phyloP scores from a whole-genome alignment of 1,139 yeast species.

The Scheffersomyces titani region DNA sequence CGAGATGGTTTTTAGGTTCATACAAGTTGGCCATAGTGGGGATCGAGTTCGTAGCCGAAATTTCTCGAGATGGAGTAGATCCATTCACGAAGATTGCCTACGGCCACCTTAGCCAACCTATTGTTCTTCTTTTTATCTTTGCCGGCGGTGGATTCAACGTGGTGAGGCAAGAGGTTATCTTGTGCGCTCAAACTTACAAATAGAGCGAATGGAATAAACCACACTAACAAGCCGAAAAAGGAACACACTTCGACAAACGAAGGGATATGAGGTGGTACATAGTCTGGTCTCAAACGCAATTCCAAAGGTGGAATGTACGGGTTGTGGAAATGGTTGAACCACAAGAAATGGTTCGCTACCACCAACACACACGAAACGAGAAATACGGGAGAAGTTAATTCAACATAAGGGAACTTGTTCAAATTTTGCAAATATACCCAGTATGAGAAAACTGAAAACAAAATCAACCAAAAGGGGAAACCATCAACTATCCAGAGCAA shows the following conservation, averaged over 20 bases:
- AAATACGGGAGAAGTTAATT: constrained; percentile 70
- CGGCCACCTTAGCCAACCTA: constrained; percentile 66
- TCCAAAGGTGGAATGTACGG: constrained; percentile 62
- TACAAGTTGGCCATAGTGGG: constrained; percentile 53
- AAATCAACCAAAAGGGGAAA: constrained; percentile 69
- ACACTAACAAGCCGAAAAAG: constrained; percentile 88
- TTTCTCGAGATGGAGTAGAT: constrained; percentile 50
- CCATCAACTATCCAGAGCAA: constrained; percentile 70
- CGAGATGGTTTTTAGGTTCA: too few species aligned
- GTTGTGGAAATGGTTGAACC: constrained; percentile 86
- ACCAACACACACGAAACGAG: constrained; percentile 73
- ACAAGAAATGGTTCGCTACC: constrained; percentile 75
- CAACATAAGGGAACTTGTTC: constrained; percentile 79
- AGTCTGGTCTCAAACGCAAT: constrained; percentile 56
- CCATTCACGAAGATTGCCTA: constrained; percentile 52
- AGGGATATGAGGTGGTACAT: constrained; percentile 70
- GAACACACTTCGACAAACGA: constrained; percentile 88
- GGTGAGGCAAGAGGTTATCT: constrained; percentile 81
- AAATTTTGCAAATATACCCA: constrained; percentile 75
- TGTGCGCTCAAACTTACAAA: constrained; percentile 92
- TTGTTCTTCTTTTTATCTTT: constrained; percentile 32
- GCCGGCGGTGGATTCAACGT: constrained; percentile 32
- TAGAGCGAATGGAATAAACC: constrained; percentile 92
- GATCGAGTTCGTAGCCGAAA: constrained; percentile 67
- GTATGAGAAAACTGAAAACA: constrained; percentile 70